These are phyloP conservation scores for Sporisorium sorghi DNA, from an alignment of 1,284 basidiomycete genomes.

Conservation along the genomic window DNA sequence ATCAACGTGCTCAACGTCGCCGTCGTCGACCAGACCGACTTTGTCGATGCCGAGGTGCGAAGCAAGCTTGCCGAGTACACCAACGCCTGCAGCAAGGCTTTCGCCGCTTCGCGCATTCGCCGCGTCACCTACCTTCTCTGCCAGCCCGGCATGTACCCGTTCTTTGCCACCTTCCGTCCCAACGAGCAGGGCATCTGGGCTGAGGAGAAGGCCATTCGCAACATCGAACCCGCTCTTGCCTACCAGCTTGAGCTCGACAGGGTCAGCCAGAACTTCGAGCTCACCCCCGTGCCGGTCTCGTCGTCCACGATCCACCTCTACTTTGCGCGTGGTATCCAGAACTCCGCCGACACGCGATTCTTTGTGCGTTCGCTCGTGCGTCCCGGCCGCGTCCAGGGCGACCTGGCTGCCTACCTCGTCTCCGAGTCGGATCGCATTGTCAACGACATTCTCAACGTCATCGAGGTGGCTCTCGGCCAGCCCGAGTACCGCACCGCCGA, in stretches of 20 bases:
- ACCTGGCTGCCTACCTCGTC: conserved; percentile 95
- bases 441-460: conserved; percentile 90
- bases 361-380: conserved; percentile 96
- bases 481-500: conserved; percentile 67
- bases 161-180: conserved; percentile 88
- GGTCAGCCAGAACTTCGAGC: conserved; percentile 89
- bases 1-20: conserved; percentile 82
- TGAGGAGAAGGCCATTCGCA: conserved; percentile 95
- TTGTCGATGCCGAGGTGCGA: conserved; percentile 83
- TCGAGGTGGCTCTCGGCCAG: conserved; percentile 75
- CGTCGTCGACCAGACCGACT: conserved; percentile 76
- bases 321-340: conserved; percentile 92
- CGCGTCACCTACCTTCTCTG: conserved; percentile 93
- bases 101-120: conserved; percentile 83
- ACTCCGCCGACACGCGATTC: conserved; percentile 94
- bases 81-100: conserved; percentile 77
- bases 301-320: conserved; percentile 83
- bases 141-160: conserved; percentile 89
- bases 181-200: conserved; percentile 80
- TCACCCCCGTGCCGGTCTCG: conserved; percentile 80
- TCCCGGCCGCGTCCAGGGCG: conserved; percentile 89
- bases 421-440: conserved; percentile 97
- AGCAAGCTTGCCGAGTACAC: conserved; percentile 80
- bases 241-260: conserved; percentile 98
- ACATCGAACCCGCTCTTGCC: conserved; percentile 97